Percentiles rank a stretch among this genome's conserved stretches.
phyloP scores from a whole-genome alignment of 805 yeast genomes.

The Crinitomyces ghanaensis region DNA sequence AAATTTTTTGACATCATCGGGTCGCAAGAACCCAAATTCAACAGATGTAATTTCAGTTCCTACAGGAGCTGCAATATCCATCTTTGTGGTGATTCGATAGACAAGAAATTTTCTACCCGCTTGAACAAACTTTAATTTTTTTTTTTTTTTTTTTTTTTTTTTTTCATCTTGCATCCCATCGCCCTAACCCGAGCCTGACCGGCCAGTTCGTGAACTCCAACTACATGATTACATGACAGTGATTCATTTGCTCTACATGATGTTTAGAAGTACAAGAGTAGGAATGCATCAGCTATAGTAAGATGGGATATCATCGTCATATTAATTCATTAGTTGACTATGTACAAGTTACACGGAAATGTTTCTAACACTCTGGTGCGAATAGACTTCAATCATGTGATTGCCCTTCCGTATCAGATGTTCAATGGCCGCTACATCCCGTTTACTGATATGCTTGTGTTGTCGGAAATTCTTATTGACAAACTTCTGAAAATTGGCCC shows the following conservation, averaged over 20 bases:
- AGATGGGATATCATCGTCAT: too few species aligned
- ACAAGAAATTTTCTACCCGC: slow-evolving; percentile 1
- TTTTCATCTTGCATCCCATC: too few species aligned
- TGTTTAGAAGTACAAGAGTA: too few species aligned
- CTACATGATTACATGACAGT: too few species aligned
- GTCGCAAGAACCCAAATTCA: slow-evolving; percentile 76
- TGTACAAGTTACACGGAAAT: too few species aligned
- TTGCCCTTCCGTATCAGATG: slow-evolving; percentile 70
- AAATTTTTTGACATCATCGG: slow-evolving; percentile 71
- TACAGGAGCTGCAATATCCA: slow-evolving; percentile 96
- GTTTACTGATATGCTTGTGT: slow-evolving; percentile 46
- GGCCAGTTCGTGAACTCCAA: too few species aligned
- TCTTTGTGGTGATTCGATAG: slow-evolving; percentile 24
- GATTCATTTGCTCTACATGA: too few species aligned
- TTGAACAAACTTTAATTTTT: too few species aligned
- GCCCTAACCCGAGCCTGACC: too few species aligned
- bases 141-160: too few species aligned
- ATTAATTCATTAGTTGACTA: too few species aligned
- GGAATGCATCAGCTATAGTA: too few species aligned
- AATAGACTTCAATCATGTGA: slow-evolving; percentile 59
- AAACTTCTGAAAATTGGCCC: slow-evolving; percentile 34
- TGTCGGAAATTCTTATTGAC: slow-evolving; percentile 54
- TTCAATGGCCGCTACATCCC: slow-evolving; percentile 78
- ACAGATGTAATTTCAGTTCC: slow-evolving; percentile 90
- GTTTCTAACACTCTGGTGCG: slow-evolving; percentile 59